phyloP scores from a whole-genome alignment of 805 yeast species.

The Yamadazyma akitaensis region DNA sequence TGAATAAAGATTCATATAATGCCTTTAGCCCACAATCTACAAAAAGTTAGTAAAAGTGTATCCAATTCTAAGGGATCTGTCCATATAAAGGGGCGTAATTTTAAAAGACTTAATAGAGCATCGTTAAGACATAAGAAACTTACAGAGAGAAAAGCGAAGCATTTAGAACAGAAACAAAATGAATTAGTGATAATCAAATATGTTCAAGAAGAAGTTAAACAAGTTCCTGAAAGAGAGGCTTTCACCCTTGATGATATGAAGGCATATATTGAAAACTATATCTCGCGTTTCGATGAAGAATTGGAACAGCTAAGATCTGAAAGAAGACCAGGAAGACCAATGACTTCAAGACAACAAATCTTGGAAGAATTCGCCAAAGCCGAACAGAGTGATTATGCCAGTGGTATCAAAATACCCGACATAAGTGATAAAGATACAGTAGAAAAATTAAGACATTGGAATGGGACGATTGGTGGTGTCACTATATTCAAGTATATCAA shows the following conservation, averaged over 20 bases:
- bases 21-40: conserved; percentile 68
- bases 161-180: conserved; percentile 55
- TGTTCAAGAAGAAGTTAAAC: conserved; percentile 36
- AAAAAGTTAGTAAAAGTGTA: conserved; percentile 61
- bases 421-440: conserved; percentile 60
- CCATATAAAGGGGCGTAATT: conserved; percentile 89
- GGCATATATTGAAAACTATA: conserved; percentile 55
- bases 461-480: conserved; percentile 76
- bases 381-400: conserved; percentile 58
- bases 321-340: conserved; percentile 88
- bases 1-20: conserved; percentile 24
- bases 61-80: conserved; percentile 53
- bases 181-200: conserved; percentile 59
- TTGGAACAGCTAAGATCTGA: conserved; percentile 54
- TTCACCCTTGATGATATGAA: conserved; percentile 61
- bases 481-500: conserved; percentile 54
- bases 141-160: conserved; percentile 53
- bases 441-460: conserved; percentile 64
- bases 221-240: conserved; percentile 19
- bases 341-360: conserved; percentile 63
- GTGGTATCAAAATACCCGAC: conserved; percentile 76
- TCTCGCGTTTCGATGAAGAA: conserved; percentile 74
- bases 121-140: conserved; percentile 77
- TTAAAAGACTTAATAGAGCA: conserved; percentile 82
- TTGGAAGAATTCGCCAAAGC: conserved; percentile 59